These are phyloP conservation scores for Boletus rubropictus DNA, from an alignment of 768 basidiomycete species.

Conservation along the genomic window DNA sequence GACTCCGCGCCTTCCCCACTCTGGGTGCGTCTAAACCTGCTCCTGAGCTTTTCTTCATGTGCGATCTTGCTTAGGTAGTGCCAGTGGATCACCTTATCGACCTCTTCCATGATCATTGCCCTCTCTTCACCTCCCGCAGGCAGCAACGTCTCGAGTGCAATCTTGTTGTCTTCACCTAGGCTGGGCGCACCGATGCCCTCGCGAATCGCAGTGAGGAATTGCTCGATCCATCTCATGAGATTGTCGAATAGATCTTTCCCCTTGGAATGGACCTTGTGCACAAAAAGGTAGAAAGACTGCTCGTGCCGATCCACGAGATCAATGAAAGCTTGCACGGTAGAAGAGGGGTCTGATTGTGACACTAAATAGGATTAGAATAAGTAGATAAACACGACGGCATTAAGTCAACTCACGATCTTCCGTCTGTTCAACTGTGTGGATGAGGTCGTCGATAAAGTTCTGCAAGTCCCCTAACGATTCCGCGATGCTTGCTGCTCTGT, in stretches of 20 bases:
- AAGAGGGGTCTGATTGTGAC: conserved; percentile 73
- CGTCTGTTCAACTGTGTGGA: conserved; percentile 85
- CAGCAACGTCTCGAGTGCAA: conserved; percentile 86
- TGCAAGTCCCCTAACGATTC: conserved; percentile 91
- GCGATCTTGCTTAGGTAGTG: conserved; percentile 93
- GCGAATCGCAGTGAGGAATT: conserved; percentile 84
- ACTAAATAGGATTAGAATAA: conserved; percentile 39
- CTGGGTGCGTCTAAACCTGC: conserved; percentile 67
- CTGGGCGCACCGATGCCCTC: conserved; percentile 66
- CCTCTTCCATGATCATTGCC: conserved; percentile 69
- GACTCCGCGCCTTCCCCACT: conserved; percentile 33
- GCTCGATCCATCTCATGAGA: conserved; percentile 96
- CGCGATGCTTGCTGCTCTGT: conserved; percentile 93
- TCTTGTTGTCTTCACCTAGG: conserved; percentile 15
- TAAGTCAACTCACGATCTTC: conserved; percentile 67
- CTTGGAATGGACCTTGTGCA: conserved; percentile 97
- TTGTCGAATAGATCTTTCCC: conserved; percentile 90
- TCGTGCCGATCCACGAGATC: conserved; percentile 92
- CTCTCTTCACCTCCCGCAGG: conserved; percentile 80
- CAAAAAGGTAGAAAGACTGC: conserved; percentile 92
- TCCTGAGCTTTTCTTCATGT: conserved; percentile 87
- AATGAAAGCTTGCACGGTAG: conserved; percentile 89
- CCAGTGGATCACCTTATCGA: conserved; percentile 85
- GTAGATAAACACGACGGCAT: background rate
- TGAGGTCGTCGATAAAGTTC: conserved; percentile 91